A percentile compares a stretch with the other conserved stretches of the same genome.
These are phyloP conservation scores for Aureobasidium sp. DNA, from an alignment of 2,329 filamentous ascomycete genomes.

Conservation along the genomic window DNA sequence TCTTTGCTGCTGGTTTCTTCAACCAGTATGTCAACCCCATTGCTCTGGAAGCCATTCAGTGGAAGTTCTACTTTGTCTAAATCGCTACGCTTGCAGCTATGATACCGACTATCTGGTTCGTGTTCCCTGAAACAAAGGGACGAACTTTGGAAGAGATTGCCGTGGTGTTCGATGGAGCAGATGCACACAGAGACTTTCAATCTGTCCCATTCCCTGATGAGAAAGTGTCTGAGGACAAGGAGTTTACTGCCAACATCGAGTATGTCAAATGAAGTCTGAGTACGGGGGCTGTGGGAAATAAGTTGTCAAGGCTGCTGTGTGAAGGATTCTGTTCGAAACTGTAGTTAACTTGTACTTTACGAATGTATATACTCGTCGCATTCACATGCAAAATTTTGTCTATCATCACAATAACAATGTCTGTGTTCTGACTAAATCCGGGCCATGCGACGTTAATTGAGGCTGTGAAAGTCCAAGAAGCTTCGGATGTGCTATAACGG, in stretches of 20 bases:
- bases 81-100: constrained; percentile 23
- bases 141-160: constrained; percentile 32
- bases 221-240: not conserved
- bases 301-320: no score
- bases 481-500: no score
- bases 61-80: constrained; percentile 39
- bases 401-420: no score
- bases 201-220: not conserved
- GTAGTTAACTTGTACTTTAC: no score
- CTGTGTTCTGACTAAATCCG: no score
- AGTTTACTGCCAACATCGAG: not conserved
- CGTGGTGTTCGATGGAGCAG: constrained; percentile 24
- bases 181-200: not conserved
- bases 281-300: not conserved
- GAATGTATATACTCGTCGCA: no score
- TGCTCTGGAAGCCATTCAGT: constrained; percentile 29
- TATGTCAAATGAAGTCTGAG: not conserved
- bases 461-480: no score
- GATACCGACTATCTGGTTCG: constrained; percentile 18
- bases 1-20: constrained; percentile 16
- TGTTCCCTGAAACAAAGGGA: constrained; percentile 17
- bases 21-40: constrained; percentile 31
- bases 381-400: no score
- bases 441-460: no score
- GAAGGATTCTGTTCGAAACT: no score